Conservation (phyloP, 495 filamentous ascomycete genomes). For the Schizothecium vesticola region DNA sequence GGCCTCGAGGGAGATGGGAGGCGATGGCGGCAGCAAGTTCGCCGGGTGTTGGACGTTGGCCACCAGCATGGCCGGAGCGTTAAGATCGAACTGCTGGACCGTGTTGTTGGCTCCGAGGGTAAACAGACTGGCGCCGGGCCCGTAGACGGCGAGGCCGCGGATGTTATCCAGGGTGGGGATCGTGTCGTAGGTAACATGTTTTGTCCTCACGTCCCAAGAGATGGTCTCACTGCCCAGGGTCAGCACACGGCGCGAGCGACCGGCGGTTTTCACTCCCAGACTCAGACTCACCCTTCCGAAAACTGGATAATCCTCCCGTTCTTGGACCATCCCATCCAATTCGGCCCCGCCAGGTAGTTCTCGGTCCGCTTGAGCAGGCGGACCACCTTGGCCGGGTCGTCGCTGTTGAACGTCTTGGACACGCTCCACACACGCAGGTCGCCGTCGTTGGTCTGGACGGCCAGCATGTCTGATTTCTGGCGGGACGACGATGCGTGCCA, state of each 20-base stretch:
- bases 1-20: constrained; percentile 71
- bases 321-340: constrained; percentile 98
- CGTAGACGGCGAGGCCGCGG: constrained; percentile 78
- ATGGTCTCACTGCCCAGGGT: constrained; percentile 65
- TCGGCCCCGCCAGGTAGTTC: constrained; percentile 65
- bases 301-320: constrained; percentile 93
- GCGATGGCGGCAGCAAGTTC: constrained; percentile 64
- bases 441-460: constrained; percentile 84
- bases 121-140: constrained; percentile 85
- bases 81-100: constrained; percentile 91
- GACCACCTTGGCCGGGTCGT: constrained; percentile 76
- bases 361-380: constrained; percentile 79
- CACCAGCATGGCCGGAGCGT: constrained; percentile 67
- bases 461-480: constrained; percentile 97
- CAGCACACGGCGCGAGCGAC: neutral
- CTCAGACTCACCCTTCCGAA: constrained; percentile 74
- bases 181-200: constrained; percentile 81
- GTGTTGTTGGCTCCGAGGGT: constrained; percentile 83
- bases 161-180: constrained; percentile 82
- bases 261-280: neutral
- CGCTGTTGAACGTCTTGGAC: constrained; percentile 71
- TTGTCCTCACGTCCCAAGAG: constrained; percentile 95
- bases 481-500: constrained; percentile 98
- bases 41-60: constrained; percentile 80
- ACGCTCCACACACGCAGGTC: constrained; percentile 97